phyloP scores from a whole-genome alignment of 129 eudicot genomes.

The Helianthus tuberosus region DNA sequence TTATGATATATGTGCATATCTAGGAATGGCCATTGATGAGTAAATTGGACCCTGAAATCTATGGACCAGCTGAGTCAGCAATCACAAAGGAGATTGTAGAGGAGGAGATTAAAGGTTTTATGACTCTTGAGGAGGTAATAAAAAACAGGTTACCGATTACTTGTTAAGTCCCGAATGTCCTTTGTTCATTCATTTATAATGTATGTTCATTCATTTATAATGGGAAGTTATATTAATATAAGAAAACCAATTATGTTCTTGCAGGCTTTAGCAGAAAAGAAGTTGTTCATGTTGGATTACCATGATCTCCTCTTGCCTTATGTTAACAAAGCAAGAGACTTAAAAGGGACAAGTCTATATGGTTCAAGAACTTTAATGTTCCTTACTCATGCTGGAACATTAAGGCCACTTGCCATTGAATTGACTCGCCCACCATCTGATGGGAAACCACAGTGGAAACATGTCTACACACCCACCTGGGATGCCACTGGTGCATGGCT shows the following conservation, averaged over 20 bases:
- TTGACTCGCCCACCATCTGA: slow-evolving; percentile 64
- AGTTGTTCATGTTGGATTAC: slow-evolving; percentile 69
- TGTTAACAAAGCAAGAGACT: slow-evolving; percentile 55
- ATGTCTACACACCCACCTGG: slow-evolving; percentile 51
- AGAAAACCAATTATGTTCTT: neutral
- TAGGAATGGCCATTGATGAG: slow-evolving; percentile 92
- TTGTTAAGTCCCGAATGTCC: too few relatives aligned
- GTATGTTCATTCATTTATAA: neutral
- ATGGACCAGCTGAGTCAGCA: slow-evolving; percentile 77
- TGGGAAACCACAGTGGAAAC: slow-evolving; percentile 72
- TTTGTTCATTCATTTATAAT: neutral
- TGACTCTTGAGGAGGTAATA: slow-evolving; percentile 57
- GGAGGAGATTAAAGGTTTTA: slow-evolving; percentile 55
- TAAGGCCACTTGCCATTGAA: slow-evolving; percentile 79
- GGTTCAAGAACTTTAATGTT: slow-evolving; percentile 85
- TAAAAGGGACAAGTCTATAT: slow-evolving; percentile 54
- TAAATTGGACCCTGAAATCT: slow-evolving; percentile 56
- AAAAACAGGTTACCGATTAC: neutral
- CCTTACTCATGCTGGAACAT: slow-evolving; percentile 50
- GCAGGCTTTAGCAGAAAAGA: slow-evolving; percentile 73
- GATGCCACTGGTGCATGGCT: slow-evolving; percentile 72
- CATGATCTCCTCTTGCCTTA: slow-evolving; percentile 71
- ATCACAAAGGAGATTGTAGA: slow-evolving; percentile 69
- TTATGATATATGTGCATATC: neutral
- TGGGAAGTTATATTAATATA: neutral